Conservation (phyloP, 345 rosid genomes). For the Physaria fendleri region DNA sequence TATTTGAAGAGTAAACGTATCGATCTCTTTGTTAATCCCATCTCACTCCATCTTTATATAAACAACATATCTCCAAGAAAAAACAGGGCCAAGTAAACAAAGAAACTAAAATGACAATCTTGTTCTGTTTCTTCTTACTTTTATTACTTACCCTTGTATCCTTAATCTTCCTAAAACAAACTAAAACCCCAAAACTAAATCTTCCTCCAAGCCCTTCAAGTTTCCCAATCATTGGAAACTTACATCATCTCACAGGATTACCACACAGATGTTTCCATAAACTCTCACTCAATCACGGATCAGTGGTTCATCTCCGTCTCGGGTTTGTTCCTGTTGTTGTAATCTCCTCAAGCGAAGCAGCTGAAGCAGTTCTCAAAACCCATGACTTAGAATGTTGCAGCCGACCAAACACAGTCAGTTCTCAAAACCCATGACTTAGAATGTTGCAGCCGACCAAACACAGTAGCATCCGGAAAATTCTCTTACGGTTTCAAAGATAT, state of each 20-base stretch:
- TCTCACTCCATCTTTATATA: not conserved
- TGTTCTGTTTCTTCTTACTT: constrained; percentile 19
- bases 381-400: constrained; percentile 40
- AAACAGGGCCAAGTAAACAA: not conserved
- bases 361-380: constrained; percentile 35
- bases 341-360: constrained; percentile 43
- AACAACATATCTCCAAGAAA: not conserved
- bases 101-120: constrained; percentile 12
- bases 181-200: not conserved
- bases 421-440: constrained; percentile 40
- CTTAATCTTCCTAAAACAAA: not conserved
- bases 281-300: constrained; percentile 43
- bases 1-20: not conserved
- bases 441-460: constrained; percentile 40
- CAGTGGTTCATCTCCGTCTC: constrained; percentile 34
- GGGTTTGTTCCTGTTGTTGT: constrained; percentile 31
- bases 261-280: constrained; percentile 31
- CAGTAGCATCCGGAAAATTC: constrained; percentile 25
- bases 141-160: not conserved
- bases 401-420: constrained; percentile 33
- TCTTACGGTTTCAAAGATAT: constrained; percentile 42
- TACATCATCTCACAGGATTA: constrained; percentile 29
- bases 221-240: constrained; percentile 53
- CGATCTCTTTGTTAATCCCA: not conserved
- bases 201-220: constrained; percentile 45